phyloP scores from a whole-genome alignment of 2,329 filamentous ascomycete genomes.

The Claviceps digitariae region DNA sequence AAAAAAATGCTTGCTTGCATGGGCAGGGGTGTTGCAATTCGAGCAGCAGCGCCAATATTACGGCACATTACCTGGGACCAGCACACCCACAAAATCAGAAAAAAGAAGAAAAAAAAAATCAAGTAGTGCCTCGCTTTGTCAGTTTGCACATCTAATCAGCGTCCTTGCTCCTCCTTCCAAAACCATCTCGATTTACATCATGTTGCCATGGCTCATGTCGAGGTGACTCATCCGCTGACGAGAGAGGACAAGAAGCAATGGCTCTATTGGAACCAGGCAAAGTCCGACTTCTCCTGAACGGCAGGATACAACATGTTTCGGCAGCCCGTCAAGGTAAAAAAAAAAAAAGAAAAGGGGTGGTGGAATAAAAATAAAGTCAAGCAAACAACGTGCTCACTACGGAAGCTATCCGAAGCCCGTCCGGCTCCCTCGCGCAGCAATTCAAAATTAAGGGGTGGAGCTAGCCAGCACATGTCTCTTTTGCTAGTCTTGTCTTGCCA shows the following conservation, averaged over 20 bases:
- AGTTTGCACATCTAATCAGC: background rate
- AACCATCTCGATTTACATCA: background rate
- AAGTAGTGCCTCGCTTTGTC: background rate
- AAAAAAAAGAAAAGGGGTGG: background rate
- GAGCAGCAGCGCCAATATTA: background rate
- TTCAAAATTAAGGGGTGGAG: background rate
- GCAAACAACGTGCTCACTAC: background rate
- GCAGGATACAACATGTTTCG: background rate
- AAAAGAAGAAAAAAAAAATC: no score
- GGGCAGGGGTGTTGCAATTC: background rate
- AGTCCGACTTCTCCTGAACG: background rate
- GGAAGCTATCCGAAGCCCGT: background rate
- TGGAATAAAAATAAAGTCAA: background rate
- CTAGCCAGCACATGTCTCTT: background rate
- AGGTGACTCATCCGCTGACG: background rate
- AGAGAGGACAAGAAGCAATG: background rate
- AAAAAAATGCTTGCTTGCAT: background rate
- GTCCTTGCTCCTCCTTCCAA: no score
- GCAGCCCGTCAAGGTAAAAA: background rate
- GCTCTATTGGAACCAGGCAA: background rate
- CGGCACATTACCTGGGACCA: background rate
- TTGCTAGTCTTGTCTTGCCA: background rate
- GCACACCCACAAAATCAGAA: background rate
- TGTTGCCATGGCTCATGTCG: background rate
- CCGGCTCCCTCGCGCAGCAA: background rate